A percentile compares a stretch with the other conserved stretches of the same genome.
Evolutionary conservation across 257 asterid genomes (phyloP).

Genomic region (Mentha longifolia): DNA sequence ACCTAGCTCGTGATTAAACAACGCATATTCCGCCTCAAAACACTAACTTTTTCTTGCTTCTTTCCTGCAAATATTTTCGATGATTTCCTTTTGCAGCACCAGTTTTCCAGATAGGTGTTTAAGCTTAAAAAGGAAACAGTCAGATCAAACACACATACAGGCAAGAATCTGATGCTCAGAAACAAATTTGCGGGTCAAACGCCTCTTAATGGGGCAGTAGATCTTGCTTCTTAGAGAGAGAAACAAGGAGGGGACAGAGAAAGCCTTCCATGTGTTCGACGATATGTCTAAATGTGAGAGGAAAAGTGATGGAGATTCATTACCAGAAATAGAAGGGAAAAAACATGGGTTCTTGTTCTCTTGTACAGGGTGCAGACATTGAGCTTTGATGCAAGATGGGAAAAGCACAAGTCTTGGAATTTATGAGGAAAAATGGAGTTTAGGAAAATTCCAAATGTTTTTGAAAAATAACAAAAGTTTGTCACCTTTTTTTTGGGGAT

Average conservation of each 20-base stretch:
- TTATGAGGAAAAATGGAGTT: neutral
- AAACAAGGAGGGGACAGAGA: neutral
- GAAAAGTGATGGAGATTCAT: neutral
- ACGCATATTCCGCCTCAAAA: constrained; percentile 14
- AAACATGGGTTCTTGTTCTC: neutral
- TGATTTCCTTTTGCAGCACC: constrained; percentile 6
- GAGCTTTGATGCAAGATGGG: neutral
- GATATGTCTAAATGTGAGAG: constrained; percentile 3
- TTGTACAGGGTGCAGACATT: neutral
- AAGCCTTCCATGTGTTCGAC: neutral
- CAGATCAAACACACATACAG: neutral
- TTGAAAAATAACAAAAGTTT: neutral
- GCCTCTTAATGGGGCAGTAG: neutral
- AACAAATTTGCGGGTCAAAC: constrained; percentile 17
- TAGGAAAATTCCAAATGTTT: neutral
- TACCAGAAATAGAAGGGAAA: constrained; percentile 20
- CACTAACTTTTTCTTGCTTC: constrained; percentile 12
- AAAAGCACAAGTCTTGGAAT: neutral
- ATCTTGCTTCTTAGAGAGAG: constrained; percentile 16
- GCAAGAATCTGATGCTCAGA: constrained; percentile 16
- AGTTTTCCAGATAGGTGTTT: neutral
- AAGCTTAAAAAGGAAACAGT: constrained; percentile 31
- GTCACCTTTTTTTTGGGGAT: constrained; percentile 13
- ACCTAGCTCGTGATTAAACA: neutral
- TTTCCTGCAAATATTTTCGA: neutral